Conservation (phyloP, 768 basidiomycete genomes). For the Vararia minispora region DNA sequence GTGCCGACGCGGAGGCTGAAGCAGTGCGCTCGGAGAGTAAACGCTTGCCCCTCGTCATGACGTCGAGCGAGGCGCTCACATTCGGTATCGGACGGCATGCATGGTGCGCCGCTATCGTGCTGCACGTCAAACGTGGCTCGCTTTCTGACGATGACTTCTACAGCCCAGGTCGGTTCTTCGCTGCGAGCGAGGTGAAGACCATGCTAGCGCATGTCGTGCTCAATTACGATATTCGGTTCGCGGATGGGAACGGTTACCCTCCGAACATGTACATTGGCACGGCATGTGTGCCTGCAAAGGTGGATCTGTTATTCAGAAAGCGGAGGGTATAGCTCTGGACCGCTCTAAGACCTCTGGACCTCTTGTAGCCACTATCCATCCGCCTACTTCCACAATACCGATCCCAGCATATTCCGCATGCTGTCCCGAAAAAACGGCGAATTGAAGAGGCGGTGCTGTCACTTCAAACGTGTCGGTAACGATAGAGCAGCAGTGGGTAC, state of each 20-base stretch:
- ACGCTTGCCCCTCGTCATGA: slow-evolving; percentile 9
- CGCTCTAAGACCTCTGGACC: too few species aligned
- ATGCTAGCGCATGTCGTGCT: slow-evolving; percentile 22
- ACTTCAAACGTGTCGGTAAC: too few species aligned
- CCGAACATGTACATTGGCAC: not conserved
- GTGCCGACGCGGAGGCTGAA: slow-evolving; percentile 1
- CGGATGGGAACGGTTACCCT: slow-evolving; percentile 10
- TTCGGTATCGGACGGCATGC: slow-evolving; percentile 19
- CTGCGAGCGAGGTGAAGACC: slow-evolving; percentile 23
- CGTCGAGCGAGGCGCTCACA: slow-evolving; percentile 12
- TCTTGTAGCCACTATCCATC: too few species aligned
- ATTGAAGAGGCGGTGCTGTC: too few species aligned
- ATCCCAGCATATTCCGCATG: too few species aligned
- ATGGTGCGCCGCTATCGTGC: slow-evolving; percentile 15
- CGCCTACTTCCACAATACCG: too few species aligned
- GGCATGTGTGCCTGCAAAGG: too few species aligned
- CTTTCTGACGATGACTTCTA: not conserved
- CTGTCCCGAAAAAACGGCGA: too few species aligned
- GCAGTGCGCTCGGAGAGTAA: not conserved
- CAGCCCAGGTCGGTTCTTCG: slow-evolving; percentile 28
- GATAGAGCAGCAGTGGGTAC: too few species aligned
- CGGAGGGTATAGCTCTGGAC: too few species aligned
- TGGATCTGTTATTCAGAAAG: too few species aligned
- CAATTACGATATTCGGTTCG: slow-evolving; percentile 22
- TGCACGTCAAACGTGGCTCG: too few species aligned